Evolutionary conservation across 2,329 filamentous ascomycete genomes (phyloP).

Genomic region (Neonectria hederae): DNA sequence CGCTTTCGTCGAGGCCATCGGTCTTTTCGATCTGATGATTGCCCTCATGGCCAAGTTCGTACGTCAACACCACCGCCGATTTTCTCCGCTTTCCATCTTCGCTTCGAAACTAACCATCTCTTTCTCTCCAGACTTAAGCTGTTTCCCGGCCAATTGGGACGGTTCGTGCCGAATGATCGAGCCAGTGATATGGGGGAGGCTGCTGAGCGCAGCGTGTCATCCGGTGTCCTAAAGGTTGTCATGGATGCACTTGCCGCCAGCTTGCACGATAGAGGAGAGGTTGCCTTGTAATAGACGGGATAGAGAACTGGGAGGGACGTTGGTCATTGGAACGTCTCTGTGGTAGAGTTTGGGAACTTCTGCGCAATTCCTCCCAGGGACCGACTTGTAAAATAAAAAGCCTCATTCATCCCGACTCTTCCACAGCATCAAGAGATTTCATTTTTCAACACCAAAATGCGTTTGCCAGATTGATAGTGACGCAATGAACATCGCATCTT

Average conservation of each 20-base stretch:
- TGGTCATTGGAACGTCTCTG: conserved; percentile 46
- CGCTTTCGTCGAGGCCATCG: conserved; percentile 92
- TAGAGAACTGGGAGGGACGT: conserved; percentile 51
- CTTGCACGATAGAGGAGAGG: conserved; percentile 49
- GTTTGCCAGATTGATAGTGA: conserved; percentile 20
- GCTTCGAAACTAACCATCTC: conserved; percentile 22
- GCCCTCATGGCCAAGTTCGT: conserved; percentile 93
- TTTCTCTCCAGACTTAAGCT: conserved; percentile 49
- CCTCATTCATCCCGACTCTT: conserved; percentile 52
- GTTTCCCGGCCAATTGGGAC: conserved; percentile 45
- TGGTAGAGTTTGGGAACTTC: conserved; percentile 49
- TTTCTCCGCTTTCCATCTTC: not conserved
- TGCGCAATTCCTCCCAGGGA: conserved; percentile 47
- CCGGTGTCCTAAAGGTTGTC: conserved; percentile 43
- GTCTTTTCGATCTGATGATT: conserved; percentile 91
- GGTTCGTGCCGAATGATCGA: conserved; percentile 50
- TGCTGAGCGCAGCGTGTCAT: conserved; percentile 41
- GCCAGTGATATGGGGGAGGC: conserved; percentile 45
- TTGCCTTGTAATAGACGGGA: conserved; percentile 54
- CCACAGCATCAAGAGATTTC: conserved; percentile 46
- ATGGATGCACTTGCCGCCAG: conserved; percentile 40
- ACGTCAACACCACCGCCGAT: conserved; percentile 52
- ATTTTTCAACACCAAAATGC: conserved; percentile 32
- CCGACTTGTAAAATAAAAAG: conserved; percentile 56
- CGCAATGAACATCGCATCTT: conserved; percentile 1